phyloP scores from a whole-genome alignment of 345 rosid species.

The Jatropha curcas region DNA sequence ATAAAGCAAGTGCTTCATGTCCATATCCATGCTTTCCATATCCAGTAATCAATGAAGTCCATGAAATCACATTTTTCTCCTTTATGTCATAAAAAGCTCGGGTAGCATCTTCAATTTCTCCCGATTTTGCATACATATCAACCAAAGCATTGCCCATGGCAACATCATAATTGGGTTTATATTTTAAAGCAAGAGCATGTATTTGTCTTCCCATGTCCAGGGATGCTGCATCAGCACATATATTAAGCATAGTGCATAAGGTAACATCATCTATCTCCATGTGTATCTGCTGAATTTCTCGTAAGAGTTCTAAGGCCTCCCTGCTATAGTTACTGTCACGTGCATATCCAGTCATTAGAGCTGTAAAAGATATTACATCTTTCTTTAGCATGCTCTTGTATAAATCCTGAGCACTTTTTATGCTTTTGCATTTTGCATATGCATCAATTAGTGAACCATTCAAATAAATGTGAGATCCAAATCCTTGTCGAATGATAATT shows the following conservation, averaged over 20 bases:
- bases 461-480: constrained; percentile 38
- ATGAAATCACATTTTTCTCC: constrained; percentile 34
- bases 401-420: constrained; percentile 45
- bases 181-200: constrained; percentile 56
- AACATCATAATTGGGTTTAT: constrained; percentile 38
- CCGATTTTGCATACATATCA: constrained; percentile 39
- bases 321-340: constrained; percentile 23
- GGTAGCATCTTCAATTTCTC: constrained; percentile 29
- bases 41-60: constrained; percentile 33
- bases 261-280: constrained; percentile 53
- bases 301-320: constrained; percentile 54
- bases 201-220: constrained; percentile 63
- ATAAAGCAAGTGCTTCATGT: constrained; percentile 25
- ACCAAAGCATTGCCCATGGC: constrained; percentile 30
- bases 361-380: constrained; percentile 64
- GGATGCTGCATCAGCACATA: constrained; percentile 54
- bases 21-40: constrained; percentile 32
- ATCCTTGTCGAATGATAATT: constrained; percentile 48
- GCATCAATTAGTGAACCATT: constrained; percentile 60
- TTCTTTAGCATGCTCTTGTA: constrained; percentile 36
- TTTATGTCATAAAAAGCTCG: constrained; percentile 25
- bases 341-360: constrained; percentile 60
- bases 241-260: constrained; percentile 56
- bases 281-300: constrained; percentile 45
- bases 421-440: constrained; percentile 59